phyloP scores from a whole-genome alignment of 805 yeast genomes.

The Tetrapisispora namnaoensis region DNA sequence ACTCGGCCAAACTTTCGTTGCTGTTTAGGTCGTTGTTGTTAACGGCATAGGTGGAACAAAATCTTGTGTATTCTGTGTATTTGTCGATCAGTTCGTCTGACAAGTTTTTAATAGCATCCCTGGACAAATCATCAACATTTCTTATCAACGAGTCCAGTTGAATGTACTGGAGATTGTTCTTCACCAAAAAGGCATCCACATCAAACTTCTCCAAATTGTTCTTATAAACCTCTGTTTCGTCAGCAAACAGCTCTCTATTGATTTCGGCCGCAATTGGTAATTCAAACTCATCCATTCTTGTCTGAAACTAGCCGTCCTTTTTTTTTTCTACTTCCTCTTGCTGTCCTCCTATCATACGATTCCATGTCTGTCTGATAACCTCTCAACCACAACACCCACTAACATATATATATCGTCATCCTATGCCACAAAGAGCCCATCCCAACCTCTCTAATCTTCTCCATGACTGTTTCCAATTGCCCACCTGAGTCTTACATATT shows the following conservation, averaged over 20 bases:
- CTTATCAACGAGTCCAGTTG: constrained; percentile 24
- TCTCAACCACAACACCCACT: no score
- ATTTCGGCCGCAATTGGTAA: constrained; percentile 14
- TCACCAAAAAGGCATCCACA: constrained; percentile 22
- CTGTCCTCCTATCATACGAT: no score
- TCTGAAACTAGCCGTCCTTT: neutral
- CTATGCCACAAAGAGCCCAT: no score
- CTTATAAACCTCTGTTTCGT: constrained; percentile 10
- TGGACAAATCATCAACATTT: constrained; percentile 18
- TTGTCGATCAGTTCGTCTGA: constrained; percentile 19
- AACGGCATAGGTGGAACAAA: constrained; percentile 17
- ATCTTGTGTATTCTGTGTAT: constrained; percentile 19
- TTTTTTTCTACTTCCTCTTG: neutral
- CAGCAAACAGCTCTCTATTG: constrained; percentile 19
- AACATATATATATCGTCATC: no score
- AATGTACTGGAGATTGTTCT: constrained; percentile 26
- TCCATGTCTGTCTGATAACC: no score
- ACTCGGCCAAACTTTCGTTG: constrained; percentile 14
- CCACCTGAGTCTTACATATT: no score
- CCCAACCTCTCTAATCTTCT: no score
- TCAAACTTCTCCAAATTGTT: constrained; percentile 9
- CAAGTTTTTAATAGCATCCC: constrained; percentile 17
- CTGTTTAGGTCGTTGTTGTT: constrained; percentile 5
- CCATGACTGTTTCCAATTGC: no score
- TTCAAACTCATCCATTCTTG: neutral